Conservation (phyloP, 208 protist genomes). For the Leishmania aethiopica region DNA sequence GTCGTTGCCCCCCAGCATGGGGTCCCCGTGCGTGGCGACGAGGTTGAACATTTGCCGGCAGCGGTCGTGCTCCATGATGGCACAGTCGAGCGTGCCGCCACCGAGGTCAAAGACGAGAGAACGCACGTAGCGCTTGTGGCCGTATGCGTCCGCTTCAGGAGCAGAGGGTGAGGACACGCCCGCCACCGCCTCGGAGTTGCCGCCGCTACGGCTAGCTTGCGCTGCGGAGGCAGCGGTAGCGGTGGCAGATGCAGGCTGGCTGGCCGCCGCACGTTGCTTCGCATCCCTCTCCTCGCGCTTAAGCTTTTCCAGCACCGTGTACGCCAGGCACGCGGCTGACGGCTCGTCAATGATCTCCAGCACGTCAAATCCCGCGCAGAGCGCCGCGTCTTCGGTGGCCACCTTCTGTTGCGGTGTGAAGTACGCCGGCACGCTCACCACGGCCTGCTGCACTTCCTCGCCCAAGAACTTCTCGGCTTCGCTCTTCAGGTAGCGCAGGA, state of each 20-base stretch:
- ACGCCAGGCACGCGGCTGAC: conserved; percentile 86
- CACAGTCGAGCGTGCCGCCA: conserved; percentile 91
- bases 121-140: conserved; percentile 49
- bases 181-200: background rate
- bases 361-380: conserved; percentile 91
- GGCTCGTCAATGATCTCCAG: conserved; percentile 94
- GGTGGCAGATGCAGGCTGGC: conserved; percentile 8
- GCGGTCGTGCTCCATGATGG: conserved; percentile 89
- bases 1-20: conserved; percentile 91
- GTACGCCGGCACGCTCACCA: conserved; percentile 93
- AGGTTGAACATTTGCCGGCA: conserved; percentile 65
- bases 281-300: background rate
- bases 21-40: conserved; percentile 89
- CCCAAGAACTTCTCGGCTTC: conserved; percentile 86
- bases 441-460: conserved; percentile 81
- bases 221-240: background rate
- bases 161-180: background rate
- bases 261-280: background rate
- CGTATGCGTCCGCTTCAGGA: background rate
- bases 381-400: conserved; percentile 92
- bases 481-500: conserved; percentile 88
- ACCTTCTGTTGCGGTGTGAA: conserved; percentile 93
- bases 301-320: conserved; percentile 71
- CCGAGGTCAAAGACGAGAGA: conserved; percentile 92
- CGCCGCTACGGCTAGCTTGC: background rate